Percentiles rank a stretch among this genome's conserved stretches.
Evolutionary conservation across 208 protist genomes (phyloP).

Genomic region (Leishmania amazonensis): DNA sequence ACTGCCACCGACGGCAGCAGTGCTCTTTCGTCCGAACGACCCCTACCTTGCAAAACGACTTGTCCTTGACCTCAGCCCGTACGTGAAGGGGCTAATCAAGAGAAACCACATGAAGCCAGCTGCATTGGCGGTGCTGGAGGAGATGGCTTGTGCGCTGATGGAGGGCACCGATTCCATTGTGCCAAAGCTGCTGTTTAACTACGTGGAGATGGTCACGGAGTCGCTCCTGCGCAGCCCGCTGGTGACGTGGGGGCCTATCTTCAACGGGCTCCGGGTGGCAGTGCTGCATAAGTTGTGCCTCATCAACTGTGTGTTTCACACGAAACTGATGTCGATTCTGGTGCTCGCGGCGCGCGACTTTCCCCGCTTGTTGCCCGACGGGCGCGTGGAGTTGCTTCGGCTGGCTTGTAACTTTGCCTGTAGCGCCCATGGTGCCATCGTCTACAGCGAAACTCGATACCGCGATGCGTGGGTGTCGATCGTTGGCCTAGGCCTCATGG

Average conservation of each 20-base stretch:
- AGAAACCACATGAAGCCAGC: conserved; percentile 30
- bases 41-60: conserved; percentile 10
- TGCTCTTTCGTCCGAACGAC: conserved; percentile 64
- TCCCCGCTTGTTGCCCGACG: conserved; percentile 53
- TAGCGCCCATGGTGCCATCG: conserved; percentile 51
- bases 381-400: conserved; percentile 62
- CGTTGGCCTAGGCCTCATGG: conserved; percentile 65
- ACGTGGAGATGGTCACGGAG: conserved; percentile 49
- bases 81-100: conserved; percentile 41
- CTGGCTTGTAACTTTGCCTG: conserved; percentile 76
- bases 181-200: conserved; percentile 35
- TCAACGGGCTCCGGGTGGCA: conserved; percentile 72
- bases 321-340: conserved; percentile 47
- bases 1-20: conserved; percentile 47
- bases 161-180: conserved; percentile 41
- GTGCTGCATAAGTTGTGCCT: conserved; percentile 68
- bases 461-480: conserved; percentile 54
- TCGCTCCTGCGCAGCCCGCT: conserved; percentile 45
- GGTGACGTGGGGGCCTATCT: conserved; percentile 66
- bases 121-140: conserved; percentile 25
- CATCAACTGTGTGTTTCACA: conserved; percentile 50
- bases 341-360: conserved; percentile 56
- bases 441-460: conserved; percentile 47
- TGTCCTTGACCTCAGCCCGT: conserved; percentile 47
- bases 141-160: conserved; percentile 29